phyloP scores from a whole-genome alignment of 768 basidiomycete genomes.

The Rhodosporidiobolus sp. region DNA sequence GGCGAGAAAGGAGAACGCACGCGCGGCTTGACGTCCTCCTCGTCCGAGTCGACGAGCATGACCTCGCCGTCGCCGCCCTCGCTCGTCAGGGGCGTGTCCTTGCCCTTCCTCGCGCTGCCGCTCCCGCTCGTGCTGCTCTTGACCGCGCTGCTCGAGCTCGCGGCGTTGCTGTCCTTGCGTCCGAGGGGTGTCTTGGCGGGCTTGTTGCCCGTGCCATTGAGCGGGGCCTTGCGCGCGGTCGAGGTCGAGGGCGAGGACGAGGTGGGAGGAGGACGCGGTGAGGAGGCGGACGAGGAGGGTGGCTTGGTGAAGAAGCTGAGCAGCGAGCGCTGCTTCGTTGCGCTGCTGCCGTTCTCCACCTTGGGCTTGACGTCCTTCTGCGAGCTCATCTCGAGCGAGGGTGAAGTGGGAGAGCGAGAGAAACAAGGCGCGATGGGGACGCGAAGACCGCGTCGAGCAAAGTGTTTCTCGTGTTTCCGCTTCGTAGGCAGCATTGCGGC shows the following conservation, averaged over 20 bases:
- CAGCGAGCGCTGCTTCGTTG: slow-evolving; percentile 10
- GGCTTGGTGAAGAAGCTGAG: slow-evolving; percentile 26
- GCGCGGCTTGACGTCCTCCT: neutral
- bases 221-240: neutral
- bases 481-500: too few species aligned
- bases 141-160: neutral
- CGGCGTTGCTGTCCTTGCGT: neutral
- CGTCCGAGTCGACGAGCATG: slow-evolving; percentile 7
- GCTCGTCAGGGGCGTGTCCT: neutral
- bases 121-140: neutral
- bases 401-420: neutral
- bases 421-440: neutral
- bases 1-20: neutral
- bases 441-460: neutral
- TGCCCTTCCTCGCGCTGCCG: neutral
- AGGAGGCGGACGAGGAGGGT: neutral
- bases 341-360: neutral
- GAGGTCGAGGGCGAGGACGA: slow-evolving; percentile 7
- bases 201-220: neutral
- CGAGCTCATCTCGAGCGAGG: neutral
- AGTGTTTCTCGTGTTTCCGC: too few species aligned
- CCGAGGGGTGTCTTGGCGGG: neutral
- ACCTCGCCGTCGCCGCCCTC: slow-evolving; percentile 1
- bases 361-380: slow-evolving; percentile 5
- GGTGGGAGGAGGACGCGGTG: neutral